Evolutionary conservation across 495 filamentous ascomycete species (phyloP), one percentile per base, ranked within the genome.

Genomic region (Tuber brumale): DNA sequence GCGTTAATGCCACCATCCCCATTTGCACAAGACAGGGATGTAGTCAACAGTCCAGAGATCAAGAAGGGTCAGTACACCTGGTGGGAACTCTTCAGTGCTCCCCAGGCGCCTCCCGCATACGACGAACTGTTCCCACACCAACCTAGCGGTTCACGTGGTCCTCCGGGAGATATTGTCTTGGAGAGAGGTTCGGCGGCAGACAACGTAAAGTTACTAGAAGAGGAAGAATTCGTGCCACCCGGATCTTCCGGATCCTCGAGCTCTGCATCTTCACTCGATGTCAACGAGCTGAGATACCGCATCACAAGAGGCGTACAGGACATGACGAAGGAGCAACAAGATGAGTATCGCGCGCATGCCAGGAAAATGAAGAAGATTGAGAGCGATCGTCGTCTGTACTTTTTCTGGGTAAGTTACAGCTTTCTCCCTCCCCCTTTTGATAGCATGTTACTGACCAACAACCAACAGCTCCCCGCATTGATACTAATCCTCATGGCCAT

Each of bases 381-480:
- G 66, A 90, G 88, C 77, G 93, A 96, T 82, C 87, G 91, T 79
- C 94, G 93, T 83, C 86, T 96, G 66, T 95, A 92, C 85, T 92
- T 94, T 83, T 86, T 96, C 82, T 96, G 93, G 93, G 93, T 94
- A 89, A 86, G 87, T 79, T 35, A 18, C 81, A 85, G 82, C 23
- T 42, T 66, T 19, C 48, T 72, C 72, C 77, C 10, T 69, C 72
- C 48, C 76, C 14, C 14, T 43, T 72, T 23, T 31, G 44, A 6
- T 41, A 66, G 19, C 37, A 41, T 74, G 19, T 45, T 76, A 41
- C 35, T 69, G 73, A 70, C 81, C 85, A 76, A 85, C 78, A 77
- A 57, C 69, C 70, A 43, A 41, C 73, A 89, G 88, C 88, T 89
- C 80, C 88, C 88, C 51, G 84, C 90, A 77, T 85, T 93, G 57